Base-by-base conservation (phyloP, 2,329 filamentous ascomycete species). In the Penicillium griseofulvum region DNA sequence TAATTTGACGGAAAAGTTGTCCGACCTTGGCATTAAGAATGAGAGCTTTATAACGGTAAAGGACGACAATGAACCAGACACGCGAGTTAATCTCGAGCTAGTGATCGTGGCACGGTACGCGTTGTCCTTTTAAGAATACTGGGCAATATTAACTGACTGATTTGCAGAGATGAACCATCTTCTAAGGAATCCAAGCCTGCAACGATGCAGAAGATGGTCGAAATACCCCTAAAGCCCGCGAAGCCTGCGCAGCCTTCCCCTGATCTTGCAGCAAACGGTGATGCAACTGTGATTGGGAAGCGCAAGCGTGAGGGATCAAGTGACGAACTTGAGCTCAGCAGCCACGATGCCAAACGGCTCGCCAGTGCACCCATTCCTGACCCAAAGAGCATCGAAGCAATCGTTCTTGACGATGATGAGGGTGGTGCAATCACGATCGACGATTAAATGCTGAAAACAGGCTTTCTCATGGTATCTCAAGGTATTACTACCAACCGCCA, bases 21-120 rank as follows among this genome's bases (percentile, higher is more conserved):
- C 74, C 26, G 89, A 96, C 19, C 80, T 97, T 9, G 89, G 87
- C 11, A 84, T 97, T 64, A 83, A 83, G 55, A 78, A 82, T 24
- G 89, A 89, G 60, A 87, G 82, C 49, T 93, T 95, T 70, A 74
- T 97, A 60, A 95, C 90, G 0, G 78, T 97, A 49, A 86, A 88
- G n/a, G 94, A 89, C 60, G 83, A 95, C 54, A 88, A 91, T 44
- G 88, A 92, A 50, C 62, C 72, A 4, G 61, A 73, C 45, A 82
- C 88, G 0, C 87, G 89, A 57, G 87, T 96, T 52, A 93, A 97
- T 60, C 81, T 97, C 2, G 82, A 93, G 49, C 78, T 97, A 14
- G 28, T 68, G 11, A 55, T 70, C 17, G 82, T 84, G 24, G 65
- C 70, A 59, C 65, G 61, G 73, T 75, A 60, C 60, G 65, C 36